phyloP scores from a whole-genome alignment of 2,329 filamentous ascomycete species.

The Beauveria scarabaeidicola region DNA sequence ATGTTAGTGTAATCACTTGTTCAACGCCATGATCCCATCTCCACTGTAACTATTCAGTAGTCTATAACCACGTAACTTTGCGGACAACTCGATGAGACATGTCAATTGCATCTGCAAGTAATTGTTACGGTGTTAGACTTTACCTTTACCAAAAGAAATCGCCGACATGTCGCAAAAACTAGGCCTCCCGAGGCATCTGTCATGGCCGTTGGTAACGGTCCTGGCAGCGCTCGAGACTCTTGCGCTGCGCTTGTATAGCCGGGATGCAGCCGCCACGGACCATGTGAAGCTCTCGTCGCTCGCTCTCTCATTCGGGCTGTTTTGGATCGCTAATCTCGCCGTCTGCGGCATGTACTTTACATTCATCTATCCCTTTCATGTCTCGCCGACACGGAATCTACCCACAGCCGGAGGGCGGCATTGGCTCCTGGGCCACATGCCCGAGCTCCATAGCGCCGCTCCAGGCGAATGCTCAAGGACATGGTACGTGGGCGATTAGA shows the following conservation, averaged over 20 bases:
- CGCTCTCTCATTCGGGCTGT: constrained; percentile 23
- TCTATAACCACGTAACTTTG: too few relatives aligned
- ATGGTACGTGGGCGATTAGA: constrained; percentile 29
- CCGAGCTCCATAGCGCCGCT: constrained; percentile 28
- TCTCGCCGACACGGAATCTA: constrained; percentile 35
- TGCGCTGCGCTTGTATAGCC: not conserved
- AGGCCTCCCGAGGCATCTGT: not conserved
- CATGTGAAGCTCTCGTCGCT: constrained; percentile 16
- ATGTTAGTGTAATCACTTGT: not conserved
- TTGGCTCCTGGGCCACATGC: constrained; percentile 41
- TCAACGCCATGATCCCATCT: not conserved
- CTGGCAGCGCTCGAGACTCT: not conserved
- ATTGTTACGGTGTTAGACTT: not conserved
- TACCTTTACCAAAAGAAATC: not conserved
- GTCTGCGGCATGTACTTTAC: constrained; percentile 25
- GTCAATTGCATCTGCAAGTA: not conserved
- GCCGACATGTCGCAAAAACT: not conserved
- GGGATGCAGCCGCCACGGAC: not conserved
- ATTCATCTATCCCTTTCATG: constrained; percentile 33
- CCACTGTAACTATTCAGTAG: not conserved
- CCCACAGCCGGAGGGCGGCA: constrained; percentile 34
- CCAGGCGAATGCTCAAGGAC: constrained; percentile 37
- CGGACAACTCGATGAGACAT: not conserved
- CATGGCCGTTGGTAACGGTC: not conserved
- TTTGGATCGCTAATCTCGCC: constrained; percentile 24